Conservation (phyloP, 2,329 filamentous ascomycete species). For the Colletotrichum nymphaeae region DNA sequence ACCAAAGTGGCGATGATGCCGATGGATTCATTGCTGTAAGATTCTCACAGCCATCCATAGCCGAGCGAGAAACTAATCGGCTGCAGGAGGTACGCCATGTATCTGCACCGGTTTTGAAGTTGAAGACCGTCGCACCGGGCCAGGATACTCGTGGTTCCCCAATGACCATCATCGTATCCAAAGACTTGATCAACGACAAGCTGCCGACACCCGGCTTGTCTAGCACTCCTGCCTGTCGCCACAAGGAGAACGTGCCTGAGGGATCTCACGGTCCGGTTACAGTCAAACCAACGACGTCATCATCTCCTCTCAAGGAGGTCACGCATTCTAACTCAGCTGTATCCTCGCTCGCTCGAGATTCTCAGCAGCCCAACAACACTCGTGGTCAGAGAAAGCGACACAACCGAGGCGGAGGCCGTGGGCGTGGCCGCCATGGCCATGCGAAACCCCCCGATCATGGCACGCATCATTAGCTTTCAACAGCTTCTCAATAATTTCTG, state of each 20-base stretch:
- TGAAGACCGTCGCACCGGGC: neutral
- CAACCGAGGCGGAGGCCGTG: slow-evolving; percentile 13
- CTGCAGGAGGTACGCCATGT: slow-evolving; percentile 19
- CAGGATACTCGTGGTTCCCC: neutral
- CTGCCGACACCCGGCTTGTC: neutral
- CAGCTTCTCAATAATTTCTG: neutral
- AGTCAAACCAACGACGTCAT: neutral
- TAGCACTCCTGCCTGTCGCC: neutral
- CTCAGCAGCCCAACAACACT: slow-evolving; percentile 1
- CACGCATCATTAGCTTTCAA: neutral
- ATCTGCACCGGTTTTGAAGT: slow-evolving; percentile 4
- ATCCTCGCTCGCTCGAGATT: neutral
- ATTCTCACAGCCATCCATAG: neutral
- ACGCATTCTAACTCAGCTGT: neutral
- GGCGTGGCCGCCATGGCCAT: slow-evolving; percentile 17
- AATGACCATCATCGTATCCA: neutral
- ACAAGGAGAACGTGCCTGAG: neutral
- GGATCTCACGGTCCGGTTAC: neutral
- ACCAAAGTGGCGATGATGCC: neutral
- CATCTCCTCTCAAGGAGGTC: neutral
- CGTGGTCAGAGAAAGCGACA: neutral
- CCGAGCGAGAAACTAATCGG: neutral
- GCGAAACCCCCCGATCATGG: neutral
- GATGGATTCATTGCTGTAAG: slow-evolving; percentile 1
- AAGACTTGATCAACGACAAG: neutral